A percentile compares a stretch with the other conserved stretches of the same genome.
Conservation (phyloP, 306 rosid species). For the Cicer cuneatum region DNA sequence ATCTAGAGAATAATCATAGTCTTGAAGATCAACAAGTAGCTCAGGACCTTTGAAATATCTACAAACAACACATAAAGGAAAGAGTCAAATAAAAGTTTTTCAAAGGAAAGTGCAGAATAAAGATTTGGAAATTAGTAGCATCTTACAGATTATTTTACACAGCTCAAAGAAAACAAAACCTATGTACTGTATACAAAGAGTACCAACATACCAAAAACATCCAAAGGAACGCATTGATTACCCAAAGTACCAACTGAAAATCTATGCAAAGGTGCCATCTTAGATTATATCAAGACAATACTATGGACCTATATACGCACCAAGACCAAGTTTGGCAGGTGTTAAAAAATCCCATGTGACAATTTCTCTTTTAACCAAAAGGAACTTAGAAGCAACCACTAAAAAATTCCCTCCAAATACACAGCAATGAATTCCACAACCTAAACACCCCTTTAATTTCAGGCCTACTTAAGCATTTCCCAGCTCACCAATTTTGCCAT, state of each 20-base stretch:
- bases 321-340: background rate
- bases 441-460: constrained; percentile 15
- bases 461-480: background rate
- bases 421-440: background rate
- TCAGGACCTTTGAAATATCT: constrained; percentile 96
- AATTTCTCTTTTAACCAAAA: constrained; percentile 8
- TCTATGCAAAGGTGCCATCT: background rate
- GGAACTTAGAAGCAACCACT: background rate
- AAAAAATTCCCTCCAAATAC: background rate
- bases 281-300: background rate
- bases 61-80: constrained; percentile 39
- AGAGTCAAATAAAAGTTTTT: constrained; percentile 25
- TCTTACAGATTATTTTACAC: constrained; percentile 10
- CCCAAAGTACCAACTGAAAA: background rate
- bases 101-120: background rate
- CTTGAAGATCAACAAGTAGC: constrained; percentile 95
- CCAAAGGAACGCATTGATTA: background rate
- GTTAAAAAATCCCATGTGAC: constrained; percentile 2
- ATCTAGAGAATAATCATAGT: constrained; percentile 87
- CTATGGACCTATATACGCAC: background rate
- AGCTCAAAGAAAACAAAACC: background rate
- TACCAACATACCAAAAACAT: constrained; percentile 10
- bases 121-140: background rate
- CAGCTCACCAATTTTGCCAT: background rate
- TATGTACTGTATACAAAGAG: constrained; percentile 10